Evolutionary conservation across 495 filamentous ascomycete species (phyloP).

Genomic region (Penicillium soppii): DNA sequence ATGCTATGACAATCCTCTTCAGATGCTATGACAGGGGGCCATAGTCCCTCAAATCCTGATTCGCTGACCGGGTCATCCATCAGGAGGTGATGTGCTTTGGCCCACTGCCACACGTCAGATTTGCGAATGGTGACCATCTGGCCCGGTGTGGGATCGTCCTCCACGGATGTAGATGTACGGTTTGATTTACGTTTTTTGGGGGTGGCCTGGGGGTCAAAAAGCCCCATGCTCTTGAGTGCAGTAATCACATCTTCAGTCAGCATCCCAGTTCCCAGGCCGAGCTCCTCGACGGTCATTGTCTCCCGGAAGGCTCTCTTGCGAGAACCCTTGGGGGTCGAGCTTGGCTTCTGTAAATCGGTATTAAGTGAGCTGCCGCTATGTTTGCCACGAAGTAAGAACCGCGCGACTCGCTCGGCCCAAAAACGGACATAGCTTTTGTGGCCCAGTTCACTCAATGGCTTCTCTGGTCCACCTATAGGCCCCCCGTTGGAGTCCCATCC

Average conservation of each 20-base stretch:
- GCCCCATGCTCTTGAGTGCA: constrained; percentile 75
- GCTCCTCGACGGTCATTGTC: constrained; percentile 52
- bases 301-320: constrained; percentile 37
- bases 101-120: constrained; percentile 48
- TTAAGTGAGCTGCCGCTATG: constrained; percentile 24
- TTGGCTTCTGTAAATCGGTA: constrained; percentile 27
- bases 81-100: constrained; percentile 35
- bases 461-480: constrained; percentile 88
- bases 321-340: constrained; percentile 24
- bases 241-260: constrained; percentile 75
- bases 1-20: constrained; percentile 3
- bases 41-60: constrained; percentile 45
- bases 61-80: constrained; percentile 48
- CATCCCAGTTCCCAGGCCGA: constrained; percentile 72
- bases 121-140: constrained; percentile 41
- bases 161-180: constrained; percentile 17
- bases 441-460: constrained; percentile 83
- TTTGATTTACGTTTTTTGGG: constrained; percentile 39
- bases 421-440: constrained; percentile 75
- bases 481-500: constrained; percentile 62
- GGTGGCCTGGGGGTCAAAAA: constrained; percentile 59
- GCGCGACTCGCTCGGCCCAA: constrained; percentile 78
- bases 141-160: constrained; percentile 28
- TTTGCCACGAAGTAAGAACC: constrained; percentile 53
- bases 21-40: constrained; percentile 17